Conservation (phyloP, 1,284 basidiomycete species). For the Cryptococcus sp. region DNA sequence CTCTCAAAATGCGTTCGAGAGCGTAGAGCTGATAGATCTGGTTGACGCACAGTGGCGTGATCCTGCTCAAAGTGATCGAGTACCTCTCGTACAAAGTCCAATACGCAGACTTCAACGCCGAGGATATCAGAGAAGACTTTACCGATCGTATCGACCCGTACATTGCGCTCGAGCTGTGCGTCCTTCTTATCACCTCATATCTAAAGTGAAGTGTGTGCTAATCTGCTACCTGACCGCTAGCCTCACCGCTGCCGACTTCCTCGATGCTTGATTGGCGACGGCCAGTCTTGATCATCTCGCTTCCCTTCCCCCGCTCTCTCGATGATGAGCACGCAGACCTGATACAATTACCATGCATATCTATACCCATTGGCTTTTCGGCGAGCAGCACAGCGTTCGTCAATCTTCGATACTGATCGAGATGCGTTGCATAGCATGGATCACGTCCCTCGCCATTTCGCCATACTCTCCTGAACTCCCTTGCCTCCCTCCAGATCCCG, state of each 20-base stretch:
- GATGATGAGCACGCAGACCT: not conserved
- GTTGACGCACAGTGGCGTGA: constrained; percentile 48
- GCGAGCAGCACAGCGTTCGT: not conserved
- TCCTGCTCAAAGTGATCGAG: constrained; percentile 61
- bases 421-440: constrained; percentile 59
- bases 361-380: not conserved
- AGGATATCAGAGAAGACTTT: constrained; percentile 59
- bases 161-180: constrained; percentile 61
- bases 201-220: too few species aligned
- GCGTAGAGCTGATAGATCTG: not conserved
- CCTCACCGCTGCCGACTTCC: constrained; percentile 54
- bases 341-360: not conserved
- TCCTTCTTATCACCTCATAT: constrained; percentile 1
- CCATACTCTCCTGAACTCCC: constrained; percentile 37
- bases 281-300: not conserved
- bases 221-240: constrained; percentile 19
- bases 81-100: constrained; percentile 60
- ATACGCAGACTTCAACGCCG: constrained; percentile 52
- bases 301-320: not conserved
- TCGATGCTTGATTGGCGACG: constrained; percentile 37
- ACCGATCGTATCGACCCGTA: constrained; percentile 59
- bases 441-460: constrained; percentile 61
- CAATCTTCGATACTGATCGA: not conserved
- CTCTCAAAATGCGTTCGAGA: too few species aligned
- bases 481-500: constrained; percentile 42